Evolutionary conservation across 75 land plant species (phyloP), one percentile per base, ranked within the genome.

Genomic region (Larix kaempferi): DNA sequence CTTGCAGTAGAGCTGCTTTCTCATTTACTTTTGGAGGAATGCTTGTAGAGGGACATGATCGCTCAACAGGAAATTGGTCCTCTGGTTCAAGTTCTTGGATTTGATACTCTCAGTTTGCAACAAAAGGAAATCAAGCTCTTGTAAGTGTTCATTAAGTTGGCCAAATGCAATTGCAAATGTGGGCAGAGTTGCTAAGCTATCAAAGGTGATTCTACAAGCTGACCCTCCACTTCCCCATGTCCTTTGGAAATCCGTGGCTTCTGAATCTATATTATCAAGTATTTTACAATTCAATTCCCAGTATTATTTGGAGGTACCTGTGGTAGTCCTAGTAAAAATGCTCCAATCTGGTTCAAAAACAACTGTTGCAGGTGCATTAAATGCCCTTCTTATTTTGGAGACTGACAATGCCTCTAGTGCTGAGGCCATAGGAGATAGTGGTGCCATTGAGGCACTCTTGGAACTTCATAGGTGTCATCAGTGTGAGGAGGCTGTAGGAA

Each of bases 1-100:
- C 86, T 96, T 59, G 99, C 95, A n/a, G 99, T 97, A 17, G 99
- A 96, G 81, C 90, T 96, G 26, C 88, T 96, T 37, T 90, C 99
- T 14, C 90, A 89, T 79, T 82, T 96, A 3, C 87, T 96, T n/a
- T 69, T 85, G 75, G 92, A 94, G 77, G 99, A 94, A 75, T 87
- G 92, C 71, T 87, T 96, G 59, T 94, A 93, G 84, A 90, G 89
- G 57, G 99, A 96, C 80, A 69, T 85, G 4, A 74, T 94, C 7
- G 88, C 93, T 35, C 93, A 93, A 76, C 94, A 88, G 54, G 92
- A 89, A 59, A 86, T 96, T 80, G 88, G 92, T 60, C 99, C 99
- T 6, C 87, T 96, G 12, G 82, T 96, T 74, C 87, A 89, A 56
- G 81, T 90, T 76, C 93, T 94, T 76, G 94, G 93, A 63, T 87